A percentile compares a stretch with the other conserved stretches of the same genome.
phyloP scores from a whole-genome alignment of 2,329 filamentous ascomycete species.

The Calonectria pauciramosa region DNA sequence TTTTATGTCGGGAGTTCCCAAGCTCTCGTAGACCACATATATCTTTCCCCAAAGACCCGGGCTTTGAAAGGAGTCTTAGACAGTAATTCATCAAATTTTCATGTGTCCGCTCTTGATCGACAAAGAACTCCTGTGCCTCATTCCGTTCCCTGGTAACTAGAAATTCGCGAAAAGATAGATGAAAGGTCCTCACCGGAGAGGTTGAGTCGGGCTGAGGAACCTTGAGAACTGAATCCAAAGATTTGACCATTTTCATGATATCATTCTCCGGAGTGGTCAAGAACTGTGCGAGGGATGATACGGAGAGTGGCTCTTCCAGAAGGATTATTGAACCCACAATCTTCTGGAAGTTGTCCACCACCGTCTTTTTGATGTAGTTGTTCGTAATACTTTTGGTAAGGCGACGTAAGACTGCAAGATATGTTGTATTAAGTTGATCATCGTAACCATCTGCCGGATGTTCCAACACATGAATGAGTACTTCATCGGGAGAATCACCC shows the following conservation, averaged over 20 bases:
- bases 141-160: constrained; percentile 48
- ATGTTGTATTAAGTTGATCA: constrained; percentile 34
- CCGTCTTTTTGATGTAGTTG: background rate
- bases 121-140: constrained; percentile 49
- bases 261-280: constrained; percentile 30
- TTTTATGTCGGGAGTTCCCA: background rate
- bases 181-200: constrained; percentile 19
- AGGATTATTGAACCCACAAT: background rate
- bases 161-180: constrained; percentile 55
- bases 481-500: constrained; percentile 12
- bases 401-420: constrained; percentile 34
- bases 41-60: background rate
- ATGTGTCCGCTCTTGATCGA: background rate
- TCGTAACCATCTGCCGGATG: background rate
- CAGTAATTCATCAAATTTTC: background rate
- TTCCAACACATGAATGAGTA: no score
- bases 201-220: background rate
- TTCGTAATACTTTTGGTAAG: background rate
- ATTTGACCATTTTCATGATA: background rate
- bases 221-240: background rate
- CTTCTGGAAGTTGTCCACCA: background rate
- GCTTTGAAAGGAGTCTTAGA: background rate
- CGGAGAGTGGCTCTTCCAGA: constrained; percentile 26
- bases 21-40: background rate
- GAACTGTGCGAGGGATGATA: constrained; percentile 38